phyloP scores from a whole-genome alignment of 768 basidiomycete species.

The Naganishia randhawae region DNA sequence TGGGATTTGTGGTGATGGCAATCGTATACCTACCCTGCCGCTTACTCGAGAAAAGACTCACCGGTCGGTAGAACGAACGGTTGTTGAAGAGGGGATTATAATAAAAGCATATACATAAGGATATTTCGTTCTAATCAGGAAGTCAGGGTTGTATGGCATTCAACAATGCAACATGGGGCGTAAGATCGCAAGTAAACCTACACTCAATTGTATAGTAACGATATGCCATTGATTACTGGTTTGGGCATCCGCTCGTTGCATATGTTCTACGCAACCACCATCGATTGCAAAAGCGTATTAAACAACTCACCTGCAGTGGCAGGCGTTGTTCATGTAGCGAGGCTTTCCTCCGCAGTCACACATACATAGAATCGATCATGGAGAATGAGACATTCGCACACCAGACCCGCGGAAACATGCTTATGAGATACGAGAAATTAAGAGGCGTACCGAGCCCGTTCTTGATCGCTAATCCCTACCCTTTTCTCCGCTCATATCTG shows the following conservation, averaged over 20 bases:
- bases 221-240: not conserved
- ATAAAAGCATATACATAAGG: not conserved
- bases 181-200: not conserved
- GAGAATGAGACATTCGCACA: not conserved
- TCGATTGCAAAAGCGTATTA: not conserved
- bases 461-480: not conserved
- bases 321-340: not conserved
- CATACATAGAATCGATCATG: constrained; percentile 19
- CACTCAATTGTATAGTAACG: not conserved
- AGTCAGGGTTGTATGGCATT: constrained; percentile 1
- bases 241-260: not conserved
- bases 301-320: constrained; percentile 9
- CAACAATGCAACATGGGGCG: constrained; percentile 4
- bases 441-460: constrained; percentile 25
- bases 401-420: constrained; percentile 8
- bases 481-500: constrained; percentile 55
- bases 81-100: not conserved
- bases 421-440: constrained; percentile 2
- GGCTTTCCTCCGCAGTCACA: not conserved
- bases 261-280: not conserved
- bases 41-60: constrained; percentile 39
- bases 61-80: constrained; percentile 33
- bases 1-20: constrained; percentile 36
- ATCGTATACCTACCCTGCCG: constrained; percentile 38
- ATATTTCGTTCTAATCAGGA: not conserved